These are phyloP conservation scores for Starmerella khaoyaiensis DNA, from an alignment of 805 yeast genomes.

Conservation along the genomic window DNA sequence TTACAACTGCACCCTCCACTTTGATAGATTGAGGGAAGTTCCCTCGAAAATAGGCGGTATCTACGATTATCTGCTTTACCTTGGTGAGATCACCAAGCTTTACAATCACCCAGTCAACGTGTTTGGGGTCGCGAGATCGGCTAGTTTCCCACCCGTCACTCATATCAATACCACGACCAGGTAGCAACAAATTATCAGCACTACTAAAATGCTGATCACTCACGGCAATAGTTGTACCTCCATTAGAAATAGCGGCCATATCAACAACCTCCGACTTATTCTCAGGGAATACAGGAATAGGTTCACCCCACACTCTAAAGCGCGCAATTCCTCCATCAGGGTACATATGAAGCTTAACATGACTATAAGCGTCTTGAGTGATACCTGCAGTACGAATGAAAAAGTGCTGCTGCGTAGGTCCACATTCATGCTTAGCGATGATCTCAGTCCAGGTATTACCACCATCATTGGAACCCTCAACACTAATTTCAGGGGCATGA, in stretches of 20 bases:
- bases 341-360: slow-evolving; percentile 76
- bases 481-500: slow-evolving; percentile 82
- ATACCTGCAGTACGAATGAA: slow-evolving; percentile 45
- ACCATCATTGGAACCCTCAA: slow-evolving; percentile 49
- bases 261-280: slow-evolving; percentile 42
- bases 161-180: slow-evolving; percentile 94
- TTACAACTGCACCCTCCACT: slow-evolving; percentile 46
- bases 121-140: slow-evolving; percentile 72
- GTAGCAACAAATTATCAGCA: slow-evolving; percentile 75
- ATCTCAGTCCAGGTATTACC: slow-evolving; percentile 52
- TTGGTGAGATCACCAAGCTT: slow-evolving; percentile 56
- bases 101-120: slow-evolving; percentile 83
- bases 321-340: slow-evolving; percentile 98
- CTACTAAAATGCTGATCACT: slow-evolving; percentile 93
- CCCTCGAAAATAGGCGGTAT: slow-evolving; percentile 90
- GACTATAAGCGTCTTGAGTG: slow-evolving; percentile 58
- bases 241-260: slow-evolving; percentile 68
- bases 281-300: slow-evolving; percentile 52
- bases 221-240: slow-evolving; percentile 73
- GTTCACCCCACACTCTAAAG: slow-evolving; percentile 77
- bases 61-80: slow-evolving; percentile 52
- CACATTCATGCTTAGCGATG: slow-evolving; percentile 64
- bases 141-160: slow-evolving; percentile 97
- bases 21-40: slow-evolving; percentile 77
- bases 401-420: slow-evolving; percentile 78